These are phyloP conservation scores for Falciphora oryzae DNA, from an alignment of 2,329 filamentous ascomycete species.

Conservation along the genomic window DNA sequence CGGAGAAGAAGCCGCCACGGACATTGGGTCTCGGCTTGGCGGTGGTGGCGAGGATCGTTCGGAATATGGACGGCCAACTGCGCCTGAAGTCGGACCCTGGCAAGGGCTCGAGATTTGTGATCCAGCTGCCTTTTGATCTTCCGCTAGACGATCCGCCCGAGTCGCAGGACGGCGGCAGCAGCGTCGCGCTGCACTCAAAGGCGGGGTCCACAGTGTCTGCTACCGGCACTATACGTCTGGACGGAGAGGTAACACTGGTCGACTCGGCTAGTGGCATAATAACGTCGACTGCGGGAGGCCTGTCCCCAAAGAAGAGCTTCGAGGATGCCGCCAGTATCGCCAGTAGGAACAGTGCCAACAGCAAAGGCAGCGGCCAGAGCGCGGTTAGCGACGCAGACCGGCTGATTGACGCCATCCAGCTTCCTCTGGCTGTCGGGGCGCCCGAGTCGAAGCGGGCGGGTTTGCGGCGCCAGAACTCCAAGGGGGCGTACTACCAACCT, in stretches of 20 bases:
- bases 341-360: conserved; percentile 40
- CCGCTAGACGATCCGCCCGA: conserved; percentile 37
- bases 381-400: conserved; percentile 60
- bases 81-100: conserved; percentile 78
- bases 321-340: conserved; percentile 22
- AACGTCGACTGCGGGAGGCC: conserved; percentile 13
- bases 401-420: conserved; percentile 66
- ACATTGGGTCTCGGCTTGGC: conserved; percentile 79
- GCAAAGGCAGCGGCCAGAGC: conserved; percentile 46
- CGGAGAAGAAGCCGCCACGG: conserved; percentile 17
- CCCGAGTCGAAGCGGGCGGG: conserved; percentile 13
- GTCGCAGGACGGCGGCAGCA: conserved; percentile 16
- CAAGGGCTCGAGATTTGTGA: conserved; percentile 75
- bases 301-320: conserved; percentile 26
- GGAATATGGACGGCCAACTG: conserved; percentile 87
- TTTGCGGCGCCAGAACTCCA: conserved; percentile 12
- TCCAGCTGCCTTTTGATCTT: conserved; percentile 70
- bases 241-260: conserved; percentile 58
- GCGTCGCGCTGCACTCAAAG: conserved; percentile 13
- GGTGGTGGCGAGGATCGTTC: conserved; percentile 75
- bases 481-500: conserved; percentile 12
- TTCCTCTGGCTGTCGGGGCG: conserved; percentile 40
- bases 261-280: conserved; percentile 33
- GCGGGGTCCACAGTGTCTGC: conserved; percentile 19
- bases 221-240: neutral